Base-by-base conservation (phyloP, 1,284 basidiomycete genomes). In the Veloporphyrellus conicus region DNA sequence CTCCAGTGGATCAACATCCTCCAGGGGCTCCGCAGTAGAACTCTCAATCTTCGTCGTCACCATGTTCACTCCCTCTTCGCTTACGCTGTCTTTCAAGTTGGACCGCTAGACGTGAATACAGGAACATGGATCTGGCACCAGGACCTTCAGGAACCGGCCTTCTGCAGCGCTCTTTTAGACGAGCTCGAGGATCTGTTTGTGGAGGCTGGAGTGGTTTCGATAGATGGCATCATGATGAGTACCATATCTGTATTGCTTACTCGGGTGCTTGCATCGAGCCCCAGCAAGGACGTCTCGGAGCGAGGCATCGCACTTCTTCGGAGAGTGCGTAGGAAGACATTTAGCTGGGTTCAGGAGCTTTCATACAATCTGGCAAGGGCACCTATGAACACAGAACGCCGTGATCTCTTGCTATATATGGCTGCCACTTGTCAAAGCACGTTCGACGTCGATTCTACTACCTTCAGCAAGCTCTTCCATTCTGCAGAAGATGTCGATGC, bases 1-100 rank as follows among this genome's bases (percentile, higher is more conserved):
- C 51, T 78, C 0, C 76, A 79, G 37, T 79, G 76, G 77, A 52
- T 72, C 32, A 79, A 79, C 45, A 71, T 79, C 9, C 52, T 68
- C 5, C 63, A 67, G 15, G 75, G 23, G 23, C 23, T 25, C 8
- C 23, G 23, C 23, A 25, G 23, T 25, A 25, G 23, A 25, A 25
- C 23, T 1, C 55, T 79, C 8, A 25, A 25, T 25, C 23, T 25
- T 25, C 23, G 23, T 25, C 23, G 8, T 25, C 5, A 25, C 23
- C 68, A 68, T 12, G 72, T 76, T 0, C 61, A 72, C 41, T 38
- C 57, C 2, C 55, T 79, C 4, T 14, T 76, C 1, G 55, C 55
- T 7, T 71, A 76, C 34, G 66, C 73, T 8, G 64, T 58, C 2
- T 70, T 61, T 57, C 73, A 77, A 47, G 62, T 71, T 0, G 76